These are phyloP conservation scores for Suhomyces maxii DNA, from an alignment of 1,139 yeast species.

Conservation along the genomic window DNA sequence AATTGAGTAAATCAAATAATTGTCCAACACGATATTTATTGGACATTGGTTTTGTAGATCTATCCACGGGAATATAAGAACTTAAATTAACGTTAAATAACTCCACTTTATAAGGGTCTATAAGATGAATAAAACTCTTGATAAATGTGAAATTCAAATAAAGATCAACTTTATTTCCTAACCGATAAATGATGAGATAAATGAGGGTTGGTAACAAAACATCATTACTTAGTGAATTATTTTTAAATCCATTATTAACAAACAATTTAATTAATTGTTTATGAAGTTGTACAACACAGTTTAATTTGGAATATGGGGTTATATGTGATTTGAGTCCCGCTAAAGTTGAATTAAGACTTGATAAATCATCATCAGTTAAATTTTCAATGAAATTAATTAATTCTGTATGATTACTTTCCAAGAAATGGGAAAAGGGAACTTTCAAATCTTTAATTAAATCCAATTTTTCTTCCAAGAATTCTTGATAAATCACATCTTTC, in stretches of 20 bases:
- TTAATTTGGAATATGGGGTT: conserved; percentile 39
- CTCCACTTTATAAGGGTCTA: conserved; percentile 35
- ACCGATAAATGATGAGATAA: conserved; percentile 32
- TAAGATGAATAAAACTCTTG: conserved; percentile 35
- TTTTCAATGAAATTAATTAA: conserved; percentile 21
- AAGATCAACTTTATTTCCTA: conserved; percentile 25
- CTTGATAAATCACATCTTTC: conserved; percentile 39
- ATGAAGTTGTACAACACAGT: conserved; percentile 32
- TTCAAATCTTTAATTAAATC: conserved; percentile 24
- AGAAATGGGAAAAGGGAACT: conserved; percentile 32
- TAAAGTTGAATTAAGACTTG: conserved; percentile 13
- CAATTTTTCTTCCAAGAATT: conserved; percentile 38
- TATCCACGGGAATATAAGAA: conserved; percentile 24
- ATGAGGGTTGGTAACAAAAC: conserved; percentile 42
- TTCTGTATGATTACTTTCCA: conserved; percentile 21
- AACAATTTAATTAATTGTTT: conserved; percentile 30
- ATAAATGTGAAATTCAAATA: conserved; percentile 41
- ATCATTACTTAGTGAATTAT: conserved; percentile 37
- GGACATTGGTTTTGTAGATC: conserved; percentile 15
- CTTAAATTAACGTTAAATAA: conserved; percentile 15
- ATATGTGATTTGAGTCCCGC: conserved; percentile 19
- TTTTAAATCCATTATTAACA: conserved; percentile 16
- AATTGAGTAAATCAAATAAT: conserved; percentile 35
- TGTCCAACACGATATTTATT: conserved; percentile 16
- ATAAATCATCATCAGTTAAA: conserved; percentile 14